These are phyloP conservation scores for Anisodus acutangulus DNA, from an alignment of 257 asterid genomes.

Conservation along the genomic window DNA sequence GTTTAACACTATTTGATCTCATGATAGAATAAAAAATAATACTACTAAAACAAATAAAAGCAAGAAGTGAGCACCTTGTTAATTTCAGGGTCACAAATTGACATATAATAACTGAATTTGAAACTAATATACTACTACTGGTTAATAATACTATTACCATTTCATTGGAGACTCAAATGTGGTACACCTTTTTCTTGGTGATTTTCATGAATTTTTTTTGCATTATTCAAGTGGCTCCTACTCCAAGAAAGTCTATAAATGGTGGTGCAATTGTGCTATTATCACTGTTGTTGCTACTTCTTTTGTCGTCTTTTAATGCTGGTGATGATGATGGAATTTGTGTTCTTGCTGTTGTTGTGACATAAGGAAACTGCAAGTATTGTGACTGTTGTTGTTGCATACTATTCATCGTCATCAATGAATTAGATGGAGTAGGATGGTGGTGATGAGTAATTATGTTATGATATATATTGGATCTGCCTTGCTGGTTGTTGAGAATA, in stretches of 20 bases:
- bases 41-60: background rate
- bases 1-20: background rate
- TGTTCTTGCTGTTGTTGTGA: slow-evolving; percentile 37
- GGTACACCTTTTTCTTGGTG: background rate
- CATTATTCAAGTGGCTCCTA: slow-evolving; percentile 60
- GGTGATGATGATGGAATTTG: slow-evolving; percentile 24
- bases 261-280: slow-evolving; percentile 45
- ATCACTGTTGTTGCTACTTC: slow-evolving; percentile 27
- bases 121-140: slow-evolving; percentile 30
- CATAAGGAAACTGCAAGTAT: slow-evolving; percentile 33
- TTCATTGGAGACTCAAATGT: slow-evolving; percentile 11
- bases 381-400: slow-evolving; percentile 41
- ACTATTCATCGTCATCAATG: slow-evolving; percentile 31
- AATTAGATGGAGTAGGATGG: slow-evolving; percentile 21
- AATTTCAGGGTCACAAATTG: slow-evolving; percentile 36
- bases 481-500: slow-evolving; percentile 42
- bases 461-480: slow-evolving; percentile 10
- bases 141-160: slow-evolving; percentile 6
- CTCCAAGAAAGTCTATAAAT: slow-evolving; percentile 91
- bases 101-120: slow-evolving; percentile 32
- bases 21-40: background rate
- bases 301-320: slow-evolving; percentile 41
- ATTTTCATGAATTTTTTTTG: background rate
- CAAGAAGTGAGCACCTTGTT: slow-evolving; percentile 23
- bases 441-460: slow-evolving; percentile 26